Evolutionary conservation across 2,329 filamentous ascomycete species (phyloP), one percentile per base, ranked within the genome.

Genomic region (Neonectria punicea): DNA sequence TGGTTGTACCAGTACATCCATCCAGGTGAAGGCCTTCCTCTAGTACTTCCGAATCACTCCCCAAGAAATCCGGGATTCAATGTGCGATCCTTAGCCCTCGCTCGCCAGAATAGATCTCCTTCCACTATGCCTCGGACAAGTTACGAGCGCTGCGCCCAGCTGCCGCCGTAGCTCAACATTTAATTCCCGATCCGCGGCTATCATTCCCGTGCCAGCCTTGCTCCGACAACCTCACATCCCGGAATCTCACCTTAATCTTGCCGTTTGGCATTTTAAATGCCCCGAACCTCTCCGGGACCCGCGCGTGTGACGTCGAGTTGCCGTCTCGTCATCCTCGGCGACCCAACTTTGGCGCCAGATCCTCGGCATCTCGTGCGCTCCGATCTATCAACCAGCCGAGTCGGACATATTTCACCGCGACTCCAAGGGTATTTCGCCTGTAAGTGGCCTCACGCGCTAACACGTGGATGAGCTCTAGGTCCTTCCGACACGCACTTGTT

Each of bases 351-450:
- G 61, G 43, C 54, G 53, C 56, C 60, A 69, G 67, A 73, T 71
- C 70, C 68, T 73, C 71, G 71, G 71, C 64, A 70, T 65, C 63
- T 60, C 64, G 64, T 70, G 69, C 55, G 43, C 46, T 60, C 67
- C 61, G 58, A 65, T 54, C 53, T 59, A 69, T 67, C 61, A 63
- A 55, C 69, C 66, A 63, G 57, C 69, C 66, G 65, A 66, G 25
- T 53, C 44, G 53, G 61, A 59, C n/a, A 44, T 59, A 14, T 44
- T 55, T 50, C 56, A 53, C 50, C 49, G 61, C 58, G 56, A 59
- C 61, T 51, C 62, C 34, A 51, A 58, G 20, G 39, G 9, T 22
- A 39, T 14, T 39, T 46, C 16, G 59, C 59, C 54, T 50, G 25
- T 55, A 4, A 36, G 20, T 51, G 34, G 43, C 18, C 25, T 28